Percentiles rank a stretch among this genome's conserved stretches.
Evolutionary conservation across 306 rosid species (phyloP).

Genomic region (Gynostemma pentaphyllum): DNA sequence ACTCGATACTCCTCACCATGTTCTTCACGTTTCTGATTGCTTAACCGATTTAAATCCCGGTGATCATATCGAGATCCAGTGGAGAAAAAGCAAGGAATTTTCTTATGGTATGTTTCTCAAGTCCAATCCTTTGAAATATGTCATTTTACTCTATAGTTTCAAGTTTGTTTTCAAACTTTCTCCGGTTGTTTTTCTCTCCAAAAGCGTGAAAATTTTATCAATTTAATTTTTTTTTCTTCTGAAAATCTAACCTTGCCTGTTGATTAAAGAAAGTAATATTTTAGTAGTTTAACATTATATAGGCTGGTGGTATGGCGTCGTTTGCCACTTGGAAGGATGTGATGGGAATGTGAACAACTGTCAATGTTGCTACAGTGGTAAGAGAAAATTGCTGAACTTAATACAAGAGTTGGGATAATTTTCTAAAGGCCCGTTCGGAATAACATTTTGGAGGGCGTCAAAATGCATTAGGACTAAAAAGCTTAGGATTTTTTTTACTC

Average conservation of each 20-base stretch:
- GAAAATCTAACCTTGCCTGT: background rate
- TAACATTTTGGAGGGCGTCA: too few relatives aligned
- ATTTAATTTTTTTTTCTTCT: too few relatives aligned
- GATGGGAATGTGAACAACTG: slow-evolving; percentile 42
- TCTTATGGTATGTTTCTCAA: slow-evolving; percentile 55
- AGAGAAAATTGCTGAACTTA: slow-evolving; percentile 11
- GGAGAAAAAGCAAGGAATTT: slow-evolving; percentile 82
- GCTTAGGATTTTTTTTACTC: too few relatives aligned
- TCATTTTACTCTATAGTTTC: background rate
- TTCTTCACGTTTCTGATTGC: slow-evolving; percentile 61
- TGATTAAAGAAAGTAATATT: background rate
- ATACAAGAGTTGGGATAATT: too few relatives aligned
- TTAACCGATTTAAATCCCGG: slow-evolving; percentile 60
- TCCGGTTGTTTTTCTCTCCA: background rate
- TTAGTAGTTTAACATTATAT: slow-evolving; percentile 6
- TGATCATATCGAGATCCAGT: slow-evolving; percentile 88
- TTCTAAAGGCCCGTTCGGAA: too few relatives aligned
- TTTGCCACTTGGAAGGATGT: slow-evolving; percentile 67
- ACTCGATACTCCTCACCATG: slow-evolving; percentile 41
- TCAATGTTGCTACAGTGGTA: slow-evolving; percentile 53
- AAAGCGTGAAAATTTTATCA: background rate
- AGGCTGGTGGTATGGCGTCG: slow-evolving; percentile 97
- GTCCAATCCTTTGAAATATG: background rate
- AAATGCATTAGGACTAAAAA: too few relatives aligned
- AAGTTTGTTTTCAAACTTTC: background rate